Percentiles rank a stretch among this genome's conserved stretches.
Evolutionary conservation across 331 rosid genomes (phyloP).

Genomic region (Prunus yedoensis): DNA sequence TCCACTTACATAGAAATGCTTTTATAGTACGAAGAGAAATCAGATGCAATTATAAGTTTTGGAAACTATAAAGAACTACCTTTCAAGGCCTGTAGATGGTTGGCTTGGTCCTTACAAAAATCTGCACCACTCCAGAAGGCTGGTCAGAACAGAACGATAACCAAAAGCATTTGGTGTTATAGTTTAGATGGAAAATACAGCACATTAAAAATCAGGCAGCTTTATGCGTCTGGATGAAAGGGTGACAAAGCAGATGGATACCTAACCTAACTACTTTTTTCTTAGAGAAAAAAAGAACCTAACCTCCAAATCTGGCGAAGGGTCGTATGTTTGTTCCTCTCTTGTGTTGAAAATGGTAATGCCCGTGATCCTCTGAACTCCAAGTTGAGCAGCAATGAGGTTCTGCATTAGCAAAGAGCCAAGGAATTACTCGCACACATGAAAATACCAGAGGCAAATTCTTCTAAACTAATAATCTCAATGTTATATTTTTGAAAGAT

Average conservation of each 20-base stretch:
- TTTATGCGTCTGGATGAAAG: too few relatives aligned
- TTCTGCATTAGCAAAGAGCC: too few relatives aligned
- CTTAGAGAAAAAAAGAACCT: slow-evolving; percentile 18
- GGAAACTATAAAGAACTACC: slow-evolving; percentile 37
- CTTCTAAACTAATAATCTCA: too few relatives aligned
- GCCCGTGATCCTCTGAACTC: too few relatives aligned
- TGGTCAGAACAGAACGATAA: slow-evolving; percentile 12
- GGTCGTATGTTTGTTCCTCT: slow-evolving; percentile 73
- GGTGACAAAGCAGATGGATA: neutral
- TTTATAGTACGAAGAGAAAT: neutral
- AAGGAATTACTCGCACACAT: too few relatives aligned
- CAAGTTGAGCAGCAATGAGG: too few relatives aligned
- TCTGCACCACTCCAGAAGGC: slow-evolving; percentile 49
- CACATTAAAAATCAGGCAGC: neutral
- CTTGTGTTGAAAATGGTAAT: slow-evolving; percentile 40
- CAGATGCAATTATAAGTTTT: neutral
- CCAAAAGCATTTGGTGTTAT: neutral
- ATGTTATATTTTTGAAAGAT: neutral
- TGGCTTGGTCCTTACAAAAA: slow-evolving; percentile 73
- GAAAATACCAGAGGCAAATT: neutral
- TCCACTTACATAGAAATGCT: too few relatives aligned
- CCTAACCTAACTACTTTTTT: neutral
- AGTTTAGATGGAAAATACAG: neutral
- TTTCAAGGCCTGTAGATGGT: slow-evolving; percentile 72
- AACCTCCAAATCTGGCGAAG: slow-evolving; percentile 89